Percentiles rank a stretch among this genome's conserved stretches.
phyloP scores from a whole-genome alignment of 208 protist species.

The Leishmania tarentolae region DNA sequence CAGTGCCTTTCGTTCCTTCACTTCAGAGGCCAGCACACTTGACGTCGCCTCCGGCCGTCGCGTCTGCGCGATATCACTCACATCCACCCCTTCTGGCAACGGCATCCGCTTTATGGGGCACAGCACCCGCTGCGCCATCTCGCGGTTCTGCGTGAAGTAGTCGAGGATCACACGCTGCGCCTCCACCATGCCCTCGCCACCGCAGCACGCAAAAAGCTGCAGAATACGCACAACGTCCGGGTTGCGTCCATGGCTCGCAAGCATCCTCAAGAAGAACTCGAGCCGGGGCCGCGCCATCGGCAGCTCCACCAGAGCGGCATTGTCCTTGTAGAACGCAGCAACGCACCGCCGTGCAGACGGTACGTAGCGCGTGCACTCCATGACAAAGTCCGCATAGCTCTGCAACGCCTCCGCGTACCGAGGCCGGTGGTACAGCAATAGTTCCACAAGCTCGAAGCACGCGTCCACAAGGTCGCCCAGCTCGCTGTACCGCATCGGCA shows the following conservation, averaged over 20 bases:
- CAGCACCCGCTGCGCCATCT: constrained; percentile 25
- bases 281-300: constrained; percentile 36
- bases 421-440: constrained; percentile 37
- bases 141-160: constrained; percentile 24
- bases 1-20: not conserved
- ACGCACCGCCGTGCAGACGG: constrained; percentile 43
- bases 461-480: constrained; percentile 40
- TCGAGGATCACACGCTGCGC: constrained; percentile 42
- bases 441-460: constrained; percentile 38
- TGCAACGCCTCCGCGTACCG: constrained; percentile 35
- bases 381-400: constrained; percentile 44
- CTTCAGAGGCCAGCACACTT: not conserved
- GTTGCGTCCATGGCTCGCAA: constrained; percentile 28
- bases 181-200: constrained; percentile 50
- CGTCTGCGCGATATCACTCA: constrained; percentile 14
- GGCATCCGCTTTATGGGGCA: constrained; percentile 27
- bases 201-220: constrained; percentile 40
- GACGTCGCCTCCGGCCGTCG: not conserved
- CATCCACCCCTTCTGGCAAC: not conserved
- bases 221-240: constrained; percentile 36
- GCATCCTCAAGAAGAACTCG: constrained; percentile 39
- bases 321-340: constrained; percentile 38
- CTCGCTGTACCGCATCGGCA: constrained; percentile 44
- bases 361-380: constrained; percentile 38
- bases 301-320: constrained; percentile 44